These are phyloP conservation scores for Litchi chinensis DNA, from an alignment of 345 rosid species.

Conservation along the genomic window DNA sequence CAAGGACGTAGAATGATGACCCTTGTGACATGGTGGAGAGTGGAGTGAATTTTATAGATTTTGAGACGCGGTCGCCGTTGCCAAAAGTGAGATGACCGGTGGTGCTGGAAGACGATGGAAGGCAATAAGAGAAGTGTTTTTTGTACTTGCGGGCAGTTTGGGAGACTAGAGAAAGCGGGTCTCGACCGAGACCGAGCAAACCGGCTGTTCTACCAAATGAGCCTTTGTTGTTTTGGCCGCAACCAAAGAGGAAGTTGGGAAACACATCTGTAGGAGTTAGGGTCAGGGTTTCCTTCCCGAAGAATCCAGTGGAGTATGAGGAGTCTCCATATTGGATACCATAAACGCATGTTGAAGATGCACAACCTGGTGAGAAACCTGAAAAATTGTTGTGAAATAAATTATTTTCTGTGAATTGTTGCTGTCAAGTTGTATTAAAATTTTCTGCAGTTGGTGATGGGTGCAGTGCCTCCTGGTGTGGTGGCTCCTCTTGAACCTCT, in stretches of 20 bases:
- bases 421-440: no score
- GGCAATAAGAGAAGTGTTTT: slow-evolving; percentile 78
- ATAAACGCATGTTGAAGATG: slow-evolving; percentile 63
- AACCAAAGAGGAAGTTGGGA: slow-evolving; percentile 60
- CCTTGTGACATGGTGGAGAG: slow-evolving; percentile 40
- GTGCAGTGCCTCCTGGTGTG: no score
- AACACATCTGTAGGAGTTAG: slow-evolving; percentile 52
- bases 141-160: slow-evolving; percentile 65
- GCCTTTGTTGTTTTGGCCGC: slow-evolving; percentile 82
- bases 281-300: slow-evolving; percentile 60
- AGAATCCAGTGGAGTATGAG: slow-evolving; percentile 69
- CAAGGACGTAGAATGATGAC: slow-evolving; percentile 65
- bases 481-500: no score
- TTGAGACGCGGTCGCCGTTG: slow-evolving; percentile 21
- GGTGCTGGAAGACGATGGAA: slow-evolving; percentile 64
- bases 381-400: background rate
- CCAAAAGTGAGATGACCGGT: slow-evolving; percentile 83
- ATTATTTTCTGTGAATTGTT: no score
- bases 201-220: slow-evolving; percentile 73
- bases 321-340: slow-evolving; percentile 80
- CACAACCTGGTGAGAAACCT: slow-evolving; percentile 57
- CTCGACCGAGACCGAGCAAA: slow-evolving; percentile 80
- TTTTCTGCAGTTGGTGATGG: no score
- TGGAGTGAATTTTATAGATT: slow-evolving; percentile 59
- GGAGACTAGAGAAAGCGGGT: slow-evolving; percentile 59